Percentiles rank a stretch among this genome's conserved stretches.
phyloP scores from a whole-genome alignment of 176 grass and related monocot species.

The Paspalum notatum region DNA sequence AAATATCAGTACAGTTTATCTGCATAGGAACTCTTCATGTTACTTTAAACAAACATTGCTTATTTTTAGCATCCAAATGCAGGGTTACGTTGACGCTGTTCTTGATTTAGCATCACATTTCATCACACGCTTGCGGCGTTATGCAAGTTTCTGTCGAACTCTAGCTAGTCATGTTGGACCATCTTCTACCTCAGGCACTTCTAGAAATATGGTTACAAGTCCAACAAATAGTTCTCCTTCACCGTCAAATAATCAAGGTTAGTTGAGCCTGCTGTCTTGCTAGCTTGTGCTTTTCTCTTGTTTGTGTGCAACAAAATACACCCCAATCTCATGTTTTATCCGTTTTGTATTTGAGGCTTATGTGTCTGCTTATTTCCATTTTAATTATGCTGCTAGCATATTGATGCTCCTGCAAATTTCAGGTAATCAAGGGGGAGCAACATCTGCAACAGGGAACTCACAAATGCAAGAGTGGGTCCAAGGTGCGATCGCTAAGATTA shows the following conservation, averaged over 20 bases:
- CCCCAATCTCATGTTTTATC: constrained; percentile 30
- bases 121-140: constrained; percentile 90
- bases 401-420: constrained; percentile 36
- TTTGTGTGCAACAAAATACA: constrained; percentile 20
- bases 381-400: constrained; percentile 31
- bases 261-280: constrained; percentile 33
- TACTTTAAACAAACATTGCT: constrained; percentile 24
- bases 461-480: constrained; percentile 99
- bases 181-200: constrained; percentile 77
- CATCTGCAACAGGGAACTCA: constrained; percentile 71
- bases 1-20: constrained; percentile 18
- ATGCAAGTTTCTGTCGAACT: constrained; percentile 99
- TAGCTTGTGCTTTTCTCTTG: constrained; percentile 18
- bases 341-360: constrained; percentile 30
- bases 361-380: constrained; percentile 6
- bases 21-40: constrained; percentile 16
- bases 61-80: constrained; percentile 43
- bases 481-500: constrained; percentile 98
- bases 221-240: constrained; percentile 83
- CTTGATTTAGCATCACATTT: constrained; percentile 99
- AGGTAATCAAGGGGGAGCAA: constrained; percentile 80
- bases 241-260: constrained; percentile 81
- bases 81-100: constrained; percentile 97
- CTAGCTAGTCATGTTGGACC: constrained; percentile 98
- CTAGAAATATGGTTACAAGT: constrained; percentile 86